phyloP scores from a whole-genome alignment of 495 filamentous ascomycete species.

The Xylaria scruposa region DNA sequence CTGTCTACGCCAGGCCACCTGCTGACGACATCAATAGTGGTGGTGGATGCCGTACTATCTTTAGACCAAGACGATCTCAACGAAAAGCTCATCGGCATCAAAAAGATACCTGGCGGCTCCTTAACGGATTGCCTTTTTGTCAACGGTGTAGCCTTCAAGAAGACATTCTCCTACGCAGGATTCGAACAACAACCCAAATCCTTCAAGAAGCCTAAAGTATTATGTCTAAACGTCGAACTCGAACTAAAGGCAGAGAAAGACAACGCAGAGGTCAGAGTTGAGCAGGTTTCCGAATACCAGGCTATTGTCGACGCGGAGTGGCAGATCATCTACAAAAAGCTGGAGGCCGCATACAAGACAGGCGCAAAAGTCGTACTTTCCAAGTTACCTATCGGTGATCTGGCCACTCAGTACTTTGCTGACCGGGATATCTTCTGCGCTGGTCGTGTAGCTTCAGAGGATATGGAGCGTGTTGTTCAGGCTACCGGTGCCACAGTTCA shows the following conservation, averaged over 20 bases:
- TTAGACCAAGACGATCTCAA: constrained; percentile 97
- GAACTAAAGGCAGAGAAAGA: constrained; percentile 99
- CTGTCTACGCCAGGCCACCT: background rate
- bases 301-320: constrained; percentile 99
- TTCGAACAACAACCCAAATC: constrained; percentile 99
- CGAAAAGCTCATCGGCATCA: constrained; percentile 96
- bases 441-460: constrained; percentile 88
- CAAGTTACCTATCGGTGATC: constrained; percentile 96
- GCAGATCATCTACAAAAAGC: constrained; percentile 99
- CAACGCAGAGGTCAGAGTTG: constrained; percentile 96
- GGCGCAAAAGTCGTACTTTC: constrained; percentile 96
- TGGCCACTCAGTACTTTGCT: constrained; percentile 97
- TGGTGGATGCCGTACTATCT: constrained; percentile 95
- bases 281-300: constrained; percentile 99
- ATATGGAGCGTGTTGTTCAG: constrained; percentile 95
- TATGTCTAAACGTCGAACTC: constrained; percentile 95
- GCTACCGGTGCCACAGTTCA: constrained; percentile 92
- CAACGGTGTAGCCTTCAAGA: constrained; percentile 99
- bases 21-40: constrained; percentile 65
- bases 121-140: constrained; percentile 97
- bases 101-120: constrained; percentile 96
- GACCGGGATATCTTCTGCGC: constrained; percentile 99
- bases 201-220: constrained; percentile 91
- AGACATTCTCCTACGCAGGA: constrained; percentile 98
- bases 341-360: constrained; percentile 89